Evolutionary conservation across 2,329 filamentous ascomycete species (phyloP), one percentile per base, ranked within the genome.

Genomic region (Beauveria sp.): DNA sequence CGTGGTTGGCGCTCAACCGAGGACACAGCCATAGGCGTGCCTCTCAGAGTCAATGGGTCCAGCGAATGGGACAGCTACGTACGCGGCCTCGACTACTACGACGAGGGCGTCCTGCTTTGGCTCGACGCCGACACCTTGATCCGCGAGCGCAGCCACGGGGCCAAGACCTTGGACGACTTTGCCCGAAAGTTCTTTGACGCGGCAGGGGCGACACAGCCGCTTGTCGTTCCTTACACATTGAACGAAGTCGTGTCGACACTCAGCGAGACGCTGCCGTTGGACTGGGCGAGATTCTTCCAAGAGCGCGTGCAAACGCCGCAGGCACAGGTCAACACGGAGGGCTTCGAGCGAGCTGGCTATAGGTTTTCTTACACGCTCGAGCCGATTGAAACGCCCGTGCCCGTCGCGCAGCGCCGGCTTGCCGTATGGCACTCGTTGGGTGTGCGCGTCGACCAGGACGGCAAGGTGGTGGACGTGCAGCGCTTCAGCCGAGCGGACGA

Each of bases 361-460:
- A 43, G 22, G 4, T 58, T 63, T 34, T 16, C 18, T 5, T 59
- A 59, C 46, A 46, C 22, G 20, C 3, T 28, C 5, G 54, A 59
- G 34, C 48, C 34, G 30, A 20, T 26, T 3, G 47, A 52, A 20
- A 47, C 56, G 24, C 56, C 47, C 6, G 56, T 28, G 16, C 37
- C 40, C 20, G 9, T 43, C 9, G n/a, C 14, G 34, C 26, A 34
- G 52, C 47, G 55, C 37, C 28, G 51, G 47, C 28, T 47, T 22
- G 52, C 62, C 20, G 51, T 63, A 1, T 63, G 62, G 62, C 56
- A 58, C 30, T 63, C 62, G 7, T 28, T 63, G 12, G 59, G 62
- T 1, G 18, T 63, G 9, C 60, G 44, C 37, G 46, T 63, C 20
- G 54, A 14, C 12, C 24, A 55, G 6, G 47, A 54, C 24, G 59